phyloP scores from a whole-genome alignment of 305 asterid species.

The Salvia sclarea region DNA sequence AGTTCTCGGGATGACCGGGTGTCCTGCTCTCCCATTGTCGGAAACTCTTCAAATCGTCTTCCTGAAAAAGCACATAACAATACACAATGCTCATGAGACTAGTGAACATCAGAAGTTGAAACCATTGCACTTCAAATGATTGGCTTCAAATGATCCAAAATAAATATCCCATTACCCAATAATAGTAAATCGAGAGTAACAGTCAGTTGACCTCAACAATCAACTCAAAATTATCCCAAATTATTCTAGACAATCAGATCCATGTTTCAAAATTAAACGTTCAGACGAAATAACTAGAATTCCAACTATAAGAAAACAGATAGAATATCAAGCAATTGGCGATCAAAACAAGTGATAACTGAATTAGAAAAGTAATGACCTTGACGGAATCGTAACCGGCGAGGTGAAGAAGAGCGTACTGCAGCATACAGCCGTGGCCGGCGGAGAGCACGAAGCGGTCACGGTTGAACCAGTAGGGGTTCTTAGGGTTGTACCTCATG shows the following conservation, averaged over 20 bases:
- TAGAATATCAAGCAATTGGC: conserved; percentile 1
- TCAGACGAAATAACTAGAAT: neutral
- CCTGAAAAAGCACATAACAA: conserved; percentile 44
- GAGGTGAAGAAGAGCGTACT: conserved; percentile 93
- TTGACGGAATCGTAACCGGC: conserved; percentile 92
- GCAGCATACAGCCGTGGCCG: conserved; percentile 99
- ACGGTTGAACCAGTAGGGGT: conserved; percentile 93
- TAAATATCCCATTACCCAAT: neutral
- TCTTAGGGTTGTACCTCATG: conserved; percentile 93
- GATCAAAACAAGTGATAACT: neutral
- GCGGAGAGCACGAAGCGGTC: conserved; percentile 97
- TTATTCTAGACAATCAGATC: conserved; percentile 22
- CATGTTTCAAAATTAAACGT: conserved; percentile 5
- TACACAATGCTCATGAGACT: conserved; percentile 12
- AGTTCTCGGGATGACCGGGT: conserved; percentile 99
- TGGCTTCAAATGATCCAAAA: neutral
- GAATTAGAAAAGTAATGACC: conserved; percentile 42
- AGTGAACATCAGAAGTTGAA: neutral
- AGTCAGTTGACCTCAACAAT: conserved; percentile 2
- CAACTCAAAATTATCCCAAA: conserved; percentile 2
- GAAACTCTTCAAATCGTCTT: conserved; percentile 89
- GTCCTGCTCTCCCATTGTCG: conserved; percentile 98
- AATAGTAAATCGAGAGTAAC: conserved; percentile 8
- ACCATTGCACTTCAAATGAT: neutral
- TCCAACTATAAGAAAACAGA: neutral